Conservation (phyloP, 306 rosid species). For the Sophora flavescens region DNA sequence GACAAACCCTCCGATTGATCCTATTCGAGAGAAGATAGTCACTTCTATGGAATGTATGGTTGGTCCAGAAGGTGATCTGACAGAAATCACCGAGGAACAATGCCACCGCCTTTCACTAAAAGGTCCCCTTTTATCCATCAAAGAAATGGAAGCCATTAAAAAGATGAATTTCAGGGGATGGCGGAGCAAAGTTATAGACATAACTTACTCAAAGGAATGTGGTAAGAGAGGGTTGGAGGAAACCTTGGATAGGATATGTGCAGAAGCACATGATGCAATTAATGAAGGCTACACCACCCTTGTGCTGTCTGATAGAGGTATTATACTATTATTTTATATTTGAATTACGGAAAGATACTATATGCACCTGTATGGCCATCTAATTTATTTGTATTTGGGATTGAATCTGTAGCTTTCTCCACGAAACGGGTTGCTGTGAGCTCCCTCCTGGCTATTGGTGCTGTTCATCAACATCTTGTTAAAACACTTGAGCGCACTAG, state of each 20-base stretch:
- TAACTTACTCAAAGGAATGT: constrained; percentile 78
- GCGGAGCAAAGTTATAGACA: constrained; percentile 89
- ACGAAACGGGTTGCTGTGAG: constrained; percentile 81
- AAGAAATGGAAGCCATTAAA: constrained; percentile 86
- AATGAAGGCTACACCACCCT: constrained; percentile 81
- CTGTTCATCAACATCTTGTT: constrained; percentile 94
- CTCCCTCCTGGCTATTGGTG: constrained; percentile 95
- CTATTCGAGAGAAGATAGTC: constrained; percentile 95
- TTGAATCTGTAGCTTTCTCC: constrained; percentile 75
- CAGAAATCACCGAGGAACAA: constrained; percentile 91
- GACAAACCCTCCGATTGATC: constrained; percentile 98
- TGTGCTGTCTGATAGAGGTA: constrained; percentile 98
- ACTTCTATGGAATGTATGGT: constrained; percentile 96
- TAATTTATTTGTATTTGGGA: constrained; percentile 30
- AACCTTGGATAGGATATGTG: constrained; percentile 84
- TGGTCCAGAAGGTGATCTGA: constrained; percentile 98
- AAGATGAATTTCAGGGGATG: constrained; percentile 91
- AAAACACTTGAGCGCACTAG: constrained; percentile 89
- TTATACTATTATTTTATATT: neutral
- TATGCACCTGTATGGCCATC: neutral
- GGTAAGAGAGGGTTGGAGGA: constrained; percentile 87
- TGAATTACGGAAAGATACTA: constrained; percentile 19
- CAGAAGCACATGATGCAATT: constrained; percentile 85
- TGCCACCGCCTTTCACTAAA: constrained; percentile 92
- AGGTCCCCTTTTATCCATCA: constrained; percentile 79